Percentiles rank a stretch among this genome's conserved stretches.
Conservation (phyloP, 768 basidiomycete genomes). For the Pilatotrama ljubarskyi region DNA sequence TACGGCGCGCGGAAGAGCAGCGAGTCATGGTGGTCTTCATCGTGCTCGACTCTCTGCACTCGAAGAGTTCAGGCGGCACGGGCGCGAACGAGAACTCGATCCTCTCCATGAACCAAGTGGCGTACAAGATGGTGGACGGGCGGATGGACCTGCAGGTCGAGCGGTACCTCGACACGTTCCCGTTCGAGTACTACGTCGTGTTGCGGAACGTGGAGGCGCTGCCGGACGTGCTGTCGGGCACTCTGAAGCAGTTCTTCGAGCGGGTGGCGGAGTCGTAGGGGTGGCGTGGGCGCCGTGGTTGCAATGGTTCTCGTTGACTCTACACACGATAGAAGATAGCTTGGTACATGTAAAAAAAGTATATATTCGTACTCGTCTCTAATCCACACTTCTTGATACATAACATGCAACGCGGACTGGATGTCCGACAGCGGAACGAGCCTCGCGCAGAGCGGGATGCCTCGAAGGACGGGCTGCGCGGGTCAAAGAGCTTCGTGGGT, state of each 20-base stretch:
- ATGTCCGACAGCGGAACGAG: not conserved
- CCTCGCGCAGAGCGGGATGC: not conserved
- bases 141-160: slow-evolving; percentile 84
- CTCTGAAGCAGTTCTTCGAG: slow-evolving; percentile 91
- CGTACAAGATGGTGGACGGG: slow-evolving; percentile 80
- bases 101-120: slow-evolving; percentile 88
- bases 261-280: slow-evolving; percentile 67
- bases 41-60: slow-evolving; percentile 86
- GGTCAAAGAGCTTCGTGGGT: slow-evolving; percentile 5
- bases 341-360: not conserved
- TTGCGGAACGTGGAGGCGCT: slow-evolving; percentile 86
- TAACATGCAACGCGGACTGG: too few relatives aligned
- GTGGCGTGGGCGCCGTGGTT: not conserved
- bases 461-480: not conserved
- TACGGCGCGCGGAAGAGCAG: slow-evolving; percentile 86
- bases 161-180: slow-evolving; percentile 93
- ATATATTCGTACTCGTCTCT: not conserved
- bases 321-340: too few relatives aligned
- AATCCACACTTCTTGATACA: not conserved
- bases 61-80: slow-evolving; percentile 32
- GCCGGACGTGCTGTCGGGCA: slow-evolving; percentile 85
- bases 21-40: slow-evolving; percentile 96
- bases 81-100: slow-evolving; percentile 60
- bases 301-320: too few relatives aligned
- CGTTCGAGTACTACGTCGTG: slow-evolving; percentile 97